Base-by-base conservation (phyloP, 164 flowering plant genomes). In the Malania oleifera region DNA sequence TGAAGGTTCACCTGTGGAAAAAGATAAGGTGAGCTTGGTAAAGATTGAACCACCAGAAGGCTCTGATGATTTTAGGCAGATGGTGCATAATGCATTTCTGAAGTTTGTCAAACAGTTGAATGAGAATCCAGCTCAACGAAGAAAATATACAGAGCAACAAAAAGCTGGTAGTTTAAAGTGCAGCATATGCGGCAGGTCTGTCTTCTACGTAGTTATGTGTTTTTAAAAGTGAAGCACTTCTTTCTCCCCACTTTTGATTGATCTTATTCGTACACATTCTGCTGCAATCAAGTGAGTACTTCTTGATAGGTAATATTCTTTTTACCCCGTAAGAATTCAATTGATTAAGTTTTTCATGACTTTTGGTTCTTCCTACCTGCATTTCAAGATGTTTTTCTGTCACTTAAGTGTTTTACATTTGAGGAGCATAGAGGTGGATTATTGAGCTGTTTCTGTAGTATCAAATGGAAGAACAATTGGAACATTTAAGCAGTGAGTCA, bases 141-240 rank as follows among this genome's bases (percentile, higher is more conserved):
- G 67, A 65, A 76, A 59, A 35, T 78, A 68, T 67, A 57, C 29
- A 59, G 84, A 77, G 73, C 69, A 77, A 66, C 82, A 78, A 59
- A 72, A 72, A 59, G 66, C 62, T 63, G 77, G 77, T 61, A 62
- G 43, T 59, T 65, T 85, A 23, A 73, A 60, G 54, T 88, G 92
- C 79, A 60, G 54, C 75, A 75, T 80, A 28, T 88, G 96, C 69
- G 78, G 81, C 83, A 88, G 90, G 92, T 85, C 56, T 74, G 89
- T 81, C 64, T 61, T 82, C 68, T 73, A 52, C 50, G 60, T 62
- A 29, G 31, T 57, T 43, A 61, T 61, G 41, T 47, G 41, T 58
- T 67, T 75, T 64, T 70, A 63, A 44, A 38, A 68, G 60, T 60
- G 75, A 65, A 67, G 55, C 57, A 28, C 65, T 65, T 34, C 18